phyloP scores from a whole-genome alignment of 768 basidiomycete genomes.

The Rhodotorula graminis region DNA sequence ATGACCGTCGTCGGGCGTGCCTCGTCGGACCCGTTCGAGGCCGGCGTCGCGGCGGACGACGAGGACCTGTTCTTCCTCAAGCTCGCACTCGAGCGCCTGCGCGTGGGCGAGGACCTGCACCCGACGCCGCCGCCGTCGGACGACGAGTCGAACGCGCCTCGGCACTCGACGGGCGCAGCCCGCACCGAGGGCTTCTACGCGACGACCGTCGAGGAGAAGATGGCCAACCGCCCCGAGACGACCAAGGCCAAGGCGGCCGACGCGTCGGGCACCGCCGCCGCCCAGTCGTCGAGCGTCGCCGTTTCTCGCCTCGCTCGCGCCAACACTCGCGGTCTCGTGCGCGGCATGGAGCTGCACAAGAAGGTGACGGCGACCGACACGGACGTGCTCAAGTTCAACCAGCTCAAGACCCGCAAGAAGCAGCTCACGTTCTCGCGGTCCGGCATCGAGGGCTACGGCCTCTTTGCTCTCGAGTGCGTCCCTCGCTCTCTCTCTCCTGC shows the following conservation, averaged over 20 bases:
- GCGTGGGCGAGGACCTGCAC: slow-evolving; percentile 29
- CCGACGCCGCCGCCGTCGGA: slow-evolving; percentile 34
- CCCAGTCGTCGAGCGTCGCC: slow-evolving; percentile 60
- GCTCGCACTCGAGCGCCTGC: slow-evolving; percentile 44
- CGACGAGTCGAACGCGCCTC: slow-evolving; percentile 52
- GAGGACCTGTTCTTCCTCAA: slow-evolving; percentile 51
- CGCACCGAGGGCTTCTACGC: slow-evolving; percentile 94
- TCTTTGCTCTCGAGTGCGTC: slow-evolving; percentile 83
- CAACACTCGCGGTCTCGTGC: slow-evolving; percentile 81
- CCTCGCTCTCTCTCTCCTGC: not conserved
- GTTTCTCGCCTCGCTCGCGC: slow-evolving; percentile 69
- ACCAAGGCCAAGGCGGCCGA: slow-evolving; percentile 61
- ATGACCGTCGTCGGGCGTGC: not conserved
- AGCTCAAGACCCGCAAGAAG: slow-evolving; percentile 95
- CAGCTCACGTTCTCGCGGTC: slow-evolving; percentile 85
- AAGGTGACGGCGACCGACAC: slow-evolving; percentile 56
- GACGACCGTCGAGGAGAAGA: slow-evolving; percentile 51
- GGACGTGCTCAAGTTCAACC: slow-evolving; percentile 89
- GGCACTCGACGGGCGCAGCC: slow-evolving; percentile 77
- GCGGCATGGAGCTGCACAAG: slow-evolving; percentile 91
- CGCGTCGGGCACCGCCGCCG: slow-evolving; percentile 54
- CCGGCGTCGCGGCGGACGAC: slow-evolving; percentile 47
- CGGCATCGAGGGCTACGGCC: slow-evolving; percentile 92
- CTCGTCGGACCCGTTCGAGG: slow-evolving; percentile 44
- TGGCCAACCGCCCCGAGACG: slow-evolving; percentile 55